Percentiles rank a stretch among this genome's conserved stretches.
Evolutionary conservation across 345 rosid species (phyloP).

Genomic region (Populus davidiana): DNA sequence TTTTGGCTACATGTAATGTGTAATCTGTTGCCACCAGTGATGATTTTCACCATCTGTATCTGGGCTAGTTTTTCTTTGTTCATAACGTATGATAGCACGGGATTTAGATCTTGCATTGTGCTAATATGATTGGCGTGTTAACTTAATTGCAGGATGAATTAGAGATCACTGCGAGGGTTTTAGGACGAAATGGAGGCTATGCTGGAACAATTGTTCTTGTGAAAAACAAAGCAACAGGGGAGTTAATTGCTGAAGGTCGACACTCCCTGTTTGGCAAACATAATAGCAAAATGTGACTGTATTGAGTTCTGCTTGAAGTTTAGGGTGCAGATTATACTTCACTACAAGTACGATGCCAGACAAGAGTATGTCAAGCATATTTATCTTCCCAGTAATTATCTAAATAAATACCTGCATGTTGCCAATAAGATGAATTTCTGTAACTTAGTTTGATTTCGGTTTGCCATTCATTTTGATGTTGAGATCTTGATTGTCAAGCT

Average conservation of each 20-base stretch:
- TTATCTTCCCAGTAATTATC: no score
- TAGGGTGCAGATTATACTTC: neutral
- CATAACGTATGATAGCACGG: neutral
- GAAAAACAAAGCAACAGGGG: constrained; percentile 68
- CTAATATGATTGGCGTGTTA: neutral
- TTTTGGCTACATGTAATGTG: no score
- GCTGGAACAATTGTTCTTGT: constrained; percentile 63
- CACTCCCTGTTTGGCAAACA: constrained; percentile 74
- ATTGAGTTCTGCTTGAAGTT: neutral
- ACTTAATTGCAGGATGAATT: constrained; percentile 61
- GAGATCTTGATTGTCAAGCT: no score
- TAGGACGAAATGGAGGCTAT: constrained; percentile 71
- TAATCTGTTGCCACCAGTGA: neutral
- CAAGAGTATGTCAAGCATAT: no score
- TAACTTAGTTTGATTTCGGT: neutral
- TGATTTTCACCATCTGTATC: neutral
- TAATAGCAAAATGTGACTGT: constrained; percentile 62
- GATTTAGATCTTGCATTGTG: neutral
- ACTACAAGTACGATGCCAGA: neutral
- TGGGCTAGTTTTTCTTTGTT: neutral
- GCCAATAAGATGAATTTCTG: neutral
- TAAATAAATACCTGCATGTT: neutral
- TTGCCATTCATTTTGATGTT: neutral
- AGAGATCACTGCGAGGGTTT: constrained; percentile 64
- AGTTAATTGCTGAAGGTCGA: constrained; percentile 86